These are phyloP conservation scores for Ceratocystis alfenasii DNA, from an alignment of 2,329 filamentous ascomycete species.

Conservation along the genomic window DNA sequence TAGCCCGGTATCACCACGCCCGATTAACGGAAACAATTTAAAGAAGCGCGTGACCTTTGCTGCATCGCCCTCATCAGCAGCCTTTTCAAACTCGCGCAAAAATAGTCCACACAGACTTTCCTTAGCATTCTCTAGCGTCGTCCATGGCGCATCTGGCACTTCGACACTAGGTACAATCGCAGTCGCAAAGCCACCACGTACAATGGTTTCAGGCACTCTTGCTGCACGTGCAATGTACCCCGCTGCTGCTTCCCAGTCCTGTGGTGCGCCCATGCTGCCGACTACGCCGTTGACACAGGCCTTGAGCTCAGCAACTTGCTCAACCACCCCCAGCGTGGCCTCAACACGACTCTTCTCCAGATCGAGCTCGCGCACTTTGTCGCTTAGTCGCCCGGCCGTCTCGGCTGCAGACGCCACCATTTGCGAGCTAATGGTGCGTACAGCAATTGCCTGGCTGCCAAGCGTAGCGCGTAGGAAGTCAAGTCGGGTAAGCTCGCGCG, in stretches of 20 bases:
- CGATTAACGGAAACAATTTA: constrained; percentile 92
- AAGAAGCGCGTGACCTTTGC: constrained; percentile 90
- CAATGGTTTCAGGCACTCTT: constrained; percentile 66
- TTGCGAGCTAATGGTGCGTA: constrained; percentile 71
- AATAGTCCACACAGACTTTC: constrained; percentile 87
- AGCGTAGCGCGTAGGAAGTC: constrained; percentile 82
- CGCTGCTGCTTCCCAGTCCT: constrained; percentile 97
- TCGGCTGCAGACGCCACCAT: constrained; percentile 80
- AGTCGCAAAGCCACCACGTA: constrained; percentile 75
- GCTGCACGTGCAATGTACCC: constrained; percentile 75
- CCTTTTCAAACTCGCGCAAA: constrained; percentile 86
- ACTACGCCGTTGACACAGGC: constrained; percentile 89
- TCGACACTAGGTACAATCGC: constrained; percentile 91
- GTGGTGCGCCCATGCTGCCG: constrained; percentile 91
- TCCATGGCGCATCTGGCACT: constrained; percentile 78
- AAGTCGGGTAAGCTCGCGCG: constrained; percentile 72
- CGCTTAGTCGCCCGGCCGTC: constrained; percentile 75
- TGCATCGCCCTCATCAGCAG: constrained; percentile 74
- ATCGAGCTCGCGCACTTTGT: constrained; percentile 76
- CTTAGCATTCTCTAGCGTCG: constrained; percentile 75
- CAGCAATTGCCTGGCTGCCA: constrained; percentile 72
- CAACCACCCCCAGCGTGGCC: constrained; percentile 79
- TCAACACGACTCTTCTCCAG: constrained; percentile 85
- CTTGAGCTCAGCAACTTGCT: constrained; percentile 94
- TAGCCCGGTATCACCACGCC: constrained; percentile 72